A percentile compares a stretch with the other conserved stretches of the same genome.
These are phyloP conservation scores for Malus hybrid DNA, from an alignment of 331 rosid genomes.

Conservation along the genomic window DNA sequence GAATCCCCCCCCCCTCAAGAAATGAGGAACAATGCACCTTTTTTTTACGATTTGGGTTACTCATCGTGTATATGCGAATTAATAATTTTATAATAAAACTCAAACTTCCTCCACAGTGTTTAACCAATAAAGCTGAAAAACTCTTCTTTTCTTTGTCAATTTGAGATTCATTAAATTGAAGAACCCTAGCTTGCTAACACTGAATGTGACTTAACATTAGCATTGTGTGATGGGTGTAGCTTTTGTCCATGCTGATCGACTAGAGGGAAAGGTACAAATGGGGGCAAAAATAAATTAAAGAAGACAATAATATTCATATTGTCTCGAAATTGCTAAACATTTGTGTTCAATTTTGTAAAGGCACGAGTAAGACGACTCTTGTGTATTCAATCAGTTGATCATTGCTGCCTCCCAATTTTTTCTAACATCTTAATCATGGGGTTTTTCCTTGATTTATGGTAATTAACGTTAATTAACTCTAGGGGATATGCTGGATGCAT, in stretches of 20 bases:
- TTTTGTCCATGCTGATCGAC: background rate
- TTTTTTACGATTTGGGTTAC: too few relatives aligned
- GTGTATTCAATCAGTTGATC: constrained; percentile 28
- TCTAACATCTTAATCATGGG: constrained; percentile 28
- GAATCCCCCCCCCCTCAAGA: too few relatives aligned
- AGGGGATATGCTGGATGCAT: background rate
- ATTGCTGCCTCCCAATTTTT: constrained; percentile 15
- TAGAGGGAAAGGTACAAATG: background rate
- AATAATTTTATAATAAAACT: too few relatives aligned
- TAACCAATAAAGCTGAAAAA: background rate
- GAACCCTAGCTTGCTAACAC: background rate
- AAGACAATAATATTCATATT: constrained; percentile 6
- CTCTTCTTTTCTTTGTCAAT: background rate
- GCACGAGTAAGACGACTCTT: constrained; percentile 37
- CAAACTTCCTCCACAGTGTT: too few relatives aligned
- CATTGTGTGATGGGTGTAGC: background rate
- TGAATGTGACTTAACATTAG: constrained; percentile 6
- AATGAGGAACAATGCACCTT: too few relatives aligned
- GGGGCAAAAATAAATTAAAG: background rate
- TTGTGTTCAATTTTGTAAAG: constrained; percentile 14
- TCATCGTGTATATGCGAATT: too few relatives aligned
- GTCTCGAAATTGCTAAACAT: constrained; percentile 36
- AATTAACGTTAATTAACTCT: background rate
- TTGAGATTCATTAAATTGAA: background rate
- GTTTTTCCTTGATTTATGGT: constrained; percentile 14